These are phyloP conservation scores for Leishmania amazonensis DNA, from an alignment of 208 protist species.

Conservation along the genomic window DNA sequence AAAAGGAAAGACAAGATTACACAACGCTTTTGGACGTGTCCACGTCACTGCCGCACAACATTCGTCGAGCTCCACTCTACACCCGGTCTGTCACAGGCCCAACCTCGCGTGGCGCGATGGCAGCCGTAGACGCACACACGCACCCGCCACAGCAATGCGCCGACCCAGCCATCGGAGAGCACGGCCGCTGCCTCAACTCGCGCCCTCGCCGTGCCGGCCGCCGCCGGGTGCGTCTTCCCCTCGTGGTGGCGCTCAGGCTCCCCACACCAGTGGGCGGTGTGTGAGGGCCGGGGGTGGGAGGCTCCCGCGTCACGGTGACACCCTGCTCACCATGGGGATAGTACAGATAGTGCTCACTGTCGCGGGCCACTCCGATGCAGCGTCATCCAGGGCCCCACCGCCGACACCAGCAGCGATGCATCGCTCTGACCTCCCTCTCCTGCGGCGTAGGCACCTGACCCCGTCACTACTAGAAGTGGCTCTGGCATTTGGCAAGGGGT, in stretches of 20 bases:
- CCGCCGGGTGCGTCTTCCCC: neutral
- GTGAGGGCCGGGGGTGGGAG: neutral
- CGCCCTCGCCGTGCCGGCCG: neutral
- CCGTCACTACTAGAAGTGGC: neutral
- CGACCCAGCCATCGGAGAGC: neutral
- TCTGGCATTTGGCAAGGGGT: neutral
- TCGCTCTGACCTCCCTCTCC: neutral
- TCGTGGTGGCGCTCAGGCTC: neutral
- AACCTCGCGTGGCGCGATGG: neutral
- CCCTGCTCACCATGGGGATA: neutral
- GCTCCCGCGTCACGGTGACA: neutral
- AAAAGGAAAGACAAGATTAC: neutral
- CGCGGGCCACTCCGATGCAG: neutral
- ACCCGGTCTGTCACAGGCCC: neutral
- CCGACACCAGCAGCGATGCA: neutral
- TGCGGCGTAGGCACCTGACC: neutral
- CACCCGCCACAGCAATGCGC: neutral
- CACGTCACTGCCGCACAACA: neutral
- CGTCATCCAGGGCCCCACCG: neutral
- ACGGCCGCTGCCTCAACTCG: neutral
- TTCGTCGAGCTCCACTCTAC: neutral
- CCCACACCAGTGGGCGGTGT: neutral
- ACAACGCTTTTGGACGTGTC: neutral
- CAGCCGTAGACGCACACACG: neutral
- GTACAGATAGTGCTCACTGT: neutral